Percentiles rank a stretch among this genome's conserved stretches.
These are phyloP conservation scores for Amylostereum chailletii DNA, from an alignment of 1,284 basidiomycete species.

Conservation along the genomic window DNA sequence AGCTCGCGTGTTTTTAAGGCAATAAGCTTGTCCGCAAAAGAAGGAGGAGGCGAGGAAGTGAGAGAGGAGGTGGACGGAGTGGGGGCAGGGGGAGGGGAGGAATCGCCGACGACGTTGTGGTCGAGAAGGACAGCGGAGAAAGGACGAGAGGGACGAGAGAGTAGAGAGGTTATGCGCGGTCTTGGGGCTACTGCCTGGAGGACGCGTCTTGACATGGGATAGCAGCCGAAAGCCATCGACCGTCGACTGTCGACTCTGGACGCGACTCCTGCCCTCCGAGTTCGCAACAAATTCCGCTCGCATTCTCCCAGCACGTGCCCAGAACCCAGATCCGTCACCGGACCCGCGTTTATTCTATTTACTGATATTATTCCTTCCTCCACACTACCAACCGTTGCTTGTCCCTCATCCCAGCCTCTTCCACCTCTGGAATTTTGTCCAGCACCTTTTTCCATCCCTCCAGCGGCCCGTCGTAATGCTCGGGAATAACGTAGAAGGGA, in stretches of 20 bases:
- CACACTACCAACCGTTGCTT: conserved; percentile 45
- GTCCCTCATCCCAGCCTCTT: conserved; percentile 30
- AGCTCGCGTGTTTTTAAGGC: conserved; percentile 19
- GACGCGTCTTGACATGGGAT: conserved; percentile 5
- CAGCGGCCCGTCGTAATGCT: conserved; percentile 49
- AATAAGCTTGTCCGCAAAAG: conserved; percentile 4
- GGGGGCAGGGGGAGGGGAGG: conserved; percentile 7
- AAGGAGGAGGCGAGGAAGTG: conserved; percentile 2
- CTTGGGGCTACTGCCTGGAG: background rate
- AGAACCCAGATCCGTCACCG: no score
- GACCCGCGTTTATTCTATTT: no score
- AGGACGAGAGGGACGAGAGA: no score
- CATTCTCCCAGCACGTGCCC: no score
- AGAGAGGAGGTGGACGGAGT: conserved; percentile 6
- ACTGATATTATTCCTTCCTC: conserved; percentile 20
- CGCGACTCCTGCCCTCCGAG: no score
- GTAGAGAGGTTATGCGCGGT: background rate
- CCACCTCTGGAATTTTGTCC: conserved; percentile 37
- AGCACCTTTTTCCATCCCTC: conserved; percentile 46
- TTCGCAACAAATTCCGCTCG: no score
- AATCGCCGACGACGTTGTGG: background rate
- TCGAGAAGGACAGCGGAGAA: no score
- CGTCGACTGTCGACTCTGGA: no score
- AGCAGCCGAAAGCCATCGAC: no score
- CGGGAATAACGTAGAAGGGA: conserved; percentile 51